Conservation (phyloP, 331 rosid species). For the Arachis monticola region DNA sequence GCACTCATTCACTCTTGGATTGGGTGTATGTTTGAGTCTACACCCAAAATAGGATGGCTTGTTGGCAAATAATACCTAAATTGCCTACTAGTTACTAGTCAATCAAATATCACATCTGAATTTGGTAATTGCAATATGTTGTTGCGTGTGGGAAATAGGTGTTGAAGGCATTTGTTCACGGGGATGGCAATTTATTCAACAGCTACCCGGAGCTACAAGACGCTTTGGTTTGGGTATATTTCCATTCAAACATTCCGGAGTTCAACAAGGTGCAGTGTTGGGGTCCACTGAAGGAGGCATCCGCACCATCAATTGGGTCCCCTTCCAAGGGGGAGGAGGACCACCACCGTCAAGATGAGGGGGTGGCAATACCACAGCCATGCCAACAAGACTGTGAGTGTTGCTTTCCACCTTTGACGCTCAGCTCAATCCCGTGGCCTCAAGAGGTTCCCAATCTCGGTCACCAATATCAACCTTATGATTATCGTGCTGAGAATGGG, state of each 20-base stretch:
- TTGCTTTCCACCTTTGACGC: constrained; percentile 69
- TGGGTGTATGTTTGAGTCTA: too few relatives aligned
- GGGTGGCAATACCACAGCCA: constrained; percentile 41
- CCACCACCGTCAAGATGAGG: not conserved
- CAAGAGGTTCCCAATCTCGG: constrained; percentile 23
- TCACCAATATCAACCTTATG: not conserved
- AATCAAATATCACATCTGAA: not conserved
- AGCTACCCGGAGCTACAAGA: constrained; percentile 74
- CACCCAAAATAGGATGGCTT: too few relatives aligned
- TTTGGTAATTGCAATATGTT: not conserved
- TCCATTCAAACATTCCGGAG: constrained; percentile 78
- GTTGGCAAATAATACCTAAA: too few relatives aligned
- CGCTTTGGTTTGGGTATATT: constrained; percentile 79
- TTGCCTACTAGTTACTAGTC: not conserved
- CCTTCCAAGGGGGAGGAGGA: constrained; percentile 4
- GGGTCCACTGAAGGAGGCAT: constrained; percentile 78
- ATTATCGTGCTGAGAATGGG: constrained; percentile 36
- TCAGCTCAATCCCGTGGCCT: constrained; percentile 50
- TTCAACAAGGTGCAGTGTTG: constrained; percentile 88
- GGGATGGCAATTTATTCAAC: constrained; percentile 66
- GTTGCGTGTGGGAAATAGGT: constrained; percentile 52
- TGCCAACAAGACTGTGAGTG: constrained; percentile 66
- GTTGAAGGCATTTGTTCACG: constrained; percentile 79
- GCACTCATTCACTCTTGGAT: too few relatives aligned
- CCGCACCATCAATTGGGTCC: constrained; percentile 44